Base-by-base conservation (phyloP, 1,284 basidiomycete genomes). In the Apiotrichum akiyoshidainum region DNA sequence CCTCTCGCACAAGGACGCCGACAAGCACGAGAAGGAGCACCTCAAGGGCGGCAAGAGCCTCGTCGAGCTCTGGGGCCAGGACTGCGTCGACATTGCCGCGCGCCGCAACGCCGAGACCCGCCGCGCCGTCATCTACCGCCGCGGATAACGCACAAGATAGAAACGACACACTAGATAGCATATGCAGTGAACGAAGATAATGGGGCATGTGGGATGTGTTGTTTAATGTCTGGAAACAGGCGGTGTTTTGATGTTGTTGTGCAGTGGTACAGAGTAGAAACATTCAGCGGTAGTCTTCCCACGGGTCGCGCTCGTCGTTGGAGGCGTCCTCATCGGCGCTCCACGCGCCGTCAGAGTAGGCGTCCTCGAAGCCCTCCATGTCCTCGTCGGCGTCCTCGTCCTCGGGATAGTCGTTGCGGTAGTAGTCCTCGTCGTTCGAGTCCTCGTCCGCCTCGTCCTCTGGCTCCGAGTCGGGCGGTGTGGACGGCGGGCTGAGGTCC, bases 1-100 rank as follows among this genome's bases (percentile, higher is more conserved):
- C 1, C 85, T 94, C 78, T 88, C 90, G 56, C 78, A 81, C 51
- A 81, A 80, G 48, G 90, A 95, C 55, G 88, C 86, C 0, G 85
- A 86, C 65, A 82, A 79, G 65, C 89, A 93, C 70, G 74, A 83
- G 54, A 80, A 79, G 58, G 82, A 83, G 56, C 85, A 83, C 51
- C 81, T 79, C 47, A 64, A 77, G 16, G 78, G 65, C 12, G 75
- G 73, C 48, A 78, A 77, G 65, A 65, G 58, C 12, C 82, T 84
- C 0, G 79, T 75, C 55, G 83, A 84, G 39, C 77, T 90, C 5
- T 90, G 88, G 87, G 88, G 87, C 3, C 69, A 79, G 19, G 83
- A 85, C 48, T 82, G 82, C 10, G 80, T 81, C 56, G 78, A 77
- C n/a, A 71, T 86, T 1, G 85, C 89, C 2, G 48, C 56, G 52